Percentiles rank a stretch among this genome's conserved stretches.
Evolutionary conservation across 164 flowering plant genomes (phyloP).

Genomic region (Euptelea pleiosperma): DNA sequence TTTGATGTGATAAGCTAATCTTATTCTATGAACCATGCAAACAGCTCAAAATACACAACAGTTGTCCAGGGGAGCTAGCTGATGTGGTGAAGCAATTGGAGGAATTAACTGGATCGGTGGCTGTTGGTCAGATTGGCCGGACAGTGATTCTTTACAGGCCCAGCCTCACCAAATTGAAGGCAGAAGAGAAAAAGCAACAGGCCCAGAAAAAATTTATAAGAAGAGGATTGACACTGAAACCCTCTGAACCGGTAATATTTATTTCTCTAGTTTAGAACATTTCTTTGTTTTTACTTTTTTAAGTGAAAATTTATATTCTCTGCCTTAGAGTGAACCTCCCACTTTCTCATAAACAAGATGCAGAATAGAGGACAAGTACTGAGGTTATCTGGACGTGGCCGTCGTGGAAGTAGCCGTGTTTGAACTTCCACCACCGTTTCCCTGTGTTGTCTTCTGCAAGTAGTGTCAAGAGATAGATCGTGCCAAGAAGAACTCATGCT

Average conservation of each 20-base stretch:
- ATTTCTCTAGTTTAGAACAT: background rate
- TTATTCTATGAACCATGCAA: constrained; percentile 1
- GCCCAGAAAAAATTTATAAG: constrained; percentile 33
- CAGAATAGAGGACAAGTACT: constrained; percentile 30
- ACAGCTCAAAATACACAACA: constrained; percentile 76
- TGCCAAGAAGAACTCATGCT: background rate
- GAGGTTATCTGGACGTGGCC: constrained; percentile 38
- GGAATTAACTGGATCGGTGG: constrained; percentile 72
- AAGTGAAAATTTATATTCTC: background rate
- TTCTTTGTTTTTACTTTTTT: background rate
- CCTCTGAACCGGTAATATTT: constrained; percentile 14
- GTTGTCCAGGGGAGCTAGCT: constrained; percentile 77
- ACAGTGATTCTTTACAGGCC: constrained; percentile 85
- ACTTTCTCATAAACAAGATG: constrained; percentile 11
- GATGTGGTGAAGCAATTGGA: constrained; percentile 77
- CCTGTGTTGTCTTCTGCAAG: background rate
- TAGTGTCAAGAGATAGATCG: background rate
- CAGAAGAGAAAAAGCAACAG: constrained; percentile 63
- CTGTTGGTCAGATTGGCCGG: constrained; percentile 77
- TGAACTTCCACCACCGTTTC: background rate
- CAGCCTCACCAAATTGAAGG: constrained; percentile 71
- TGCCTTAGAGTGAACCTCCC: background rate
- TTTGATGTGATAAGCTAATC: constrained; percentile 1
- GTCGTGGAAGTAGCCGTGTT: constrained; percentile 45
- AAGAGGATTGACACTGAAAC: constrained; percentile 26